Evolutionary conservation across 768 basidiomycete species (phyloP).

Genomic region (Steccherinum ochraceum): DNA sequence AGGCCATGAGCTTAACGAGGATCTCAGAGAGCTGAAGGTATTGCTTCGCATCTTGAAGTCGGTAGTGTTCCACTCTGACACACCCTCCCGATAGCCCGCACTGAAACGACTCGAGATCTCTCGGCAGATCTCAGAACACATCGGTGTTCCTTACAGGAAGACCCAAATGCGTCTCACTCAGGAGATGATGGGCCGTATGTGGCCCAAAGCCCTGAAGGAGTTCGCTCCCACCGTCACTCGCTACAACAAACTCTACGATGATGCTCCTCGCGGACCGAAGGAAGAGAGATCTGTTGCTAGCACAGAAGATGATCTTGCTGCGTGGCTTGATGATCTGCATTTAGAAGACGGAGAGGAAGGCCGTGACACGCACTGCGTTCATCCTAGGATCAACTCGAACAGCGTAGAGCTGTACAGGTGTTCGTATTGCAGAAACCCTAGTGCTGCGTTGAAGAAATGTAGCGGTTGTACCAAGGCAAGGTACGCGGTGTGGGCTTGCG

Average conservation of each 20-base stretch:
- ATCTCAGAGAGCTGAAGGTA: conserved; percentile 49
- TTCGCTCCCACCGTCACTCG: conserved; percentile 39
- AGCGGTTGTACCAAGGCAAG: conserved; percentile 35
- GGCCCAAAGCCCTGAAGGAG: conserved; percentile 36
- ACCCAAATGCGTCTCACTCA: conserved; percentile 50
- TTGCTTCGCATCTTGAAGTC: conserved; percentile 9
- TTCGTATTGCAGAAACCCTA: conserved; percentile 61
- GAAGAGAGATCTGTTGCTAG: conserved; percentile 28
- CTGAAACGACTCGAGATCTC: conserved; percentile 40
- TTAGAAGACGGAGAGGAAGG: conserved; percentile 29
- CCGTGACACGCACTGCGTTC: conserved; percentile 25
- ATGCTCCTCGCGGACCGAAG: conserved; percentile 22
- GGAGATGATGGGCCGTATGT: conserved; percentile 42
- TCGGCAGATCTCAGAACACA: conserved; percentile 43
- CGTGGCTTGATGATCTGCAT: conserved; percentile 48
- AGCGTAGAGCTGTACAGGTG: conserved; percentile 51
- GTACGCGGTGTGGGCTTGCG: conserved; percentile 14
- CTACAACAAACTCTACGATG: conserved; percentile 26
- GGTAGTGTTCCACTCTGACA: background rate
- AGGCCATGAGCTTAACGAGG: conserved; percentile 41
- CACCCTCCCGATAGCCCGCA: conserved; percentile 21
- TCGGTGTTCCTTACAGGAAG: conserved; percentile 39
- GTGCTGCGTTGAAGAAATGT: conserved; percentile 49
- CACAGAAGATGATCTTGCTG: conserved; percentile 49
- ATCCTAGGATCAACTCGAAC: conserved; percentile 41